Base-by-base conservation (phyloP, 257 asterid species). In the Ehretia macrophylla region DNA sequence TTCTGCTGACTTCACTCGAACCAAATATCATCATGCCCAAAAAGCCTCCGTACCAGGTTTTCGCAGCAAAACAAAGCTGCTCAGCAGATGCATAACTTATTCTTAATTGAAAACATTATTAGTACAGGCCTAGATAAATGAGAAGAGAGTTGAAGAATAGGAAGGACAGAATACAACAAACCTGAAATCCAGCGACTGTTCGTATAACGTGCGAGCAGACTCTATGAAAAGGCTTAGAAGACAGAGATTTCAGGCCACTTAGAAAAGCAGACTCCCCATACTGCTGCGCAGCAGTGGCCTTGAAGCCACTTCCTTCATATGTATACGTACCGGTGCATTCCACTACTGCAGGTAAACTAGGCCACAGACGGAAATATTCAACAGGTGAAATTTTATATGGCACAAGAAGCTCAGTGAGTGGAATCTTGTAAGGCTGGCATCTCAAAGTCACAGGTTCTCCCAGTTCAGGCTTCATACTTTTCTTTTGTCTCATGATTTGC, bases 361-460 rank as follows among this genome's bases (percentile, higher is more conserved):
- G 95, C 97, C 97, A 88, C 21, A 88, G 66, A 51, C 97, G 90
- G 78, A 88, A 91, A 76, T 85, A 91, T 71, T 91, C 98, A 51
- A 91, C 98, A 0, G 98, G 96, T 52, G 98, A 88, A 44, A 91
- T 91, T 75, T 91, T 85, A 75, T 91, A 96, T 0, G 97, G 97
- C 79, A 91, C 71, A 37, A 91, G 95, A 74, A 91, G 86, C 74
- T 88, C 97, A 10, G 96, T 88, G 56, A 91, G 81, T 22, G 97
- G 97, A 74, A 91, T 82, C 75, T 85, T 88, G 90, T 85, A 91
- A 10, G 98, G 98, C 68, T 82, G 96, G 51, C 98, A 91, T 82
- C 98, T 82, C 74, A 86, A 77, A 56, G 81, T 80, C 64, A 82
- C 88, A 17, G 95, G 88, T 11, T 83, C 94, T 51, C 90, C 87